Evolutionary conservation across 1,284 basidiomycete genomes (phyloP).

Genomic region (Volvariella volvacea): DNA sequence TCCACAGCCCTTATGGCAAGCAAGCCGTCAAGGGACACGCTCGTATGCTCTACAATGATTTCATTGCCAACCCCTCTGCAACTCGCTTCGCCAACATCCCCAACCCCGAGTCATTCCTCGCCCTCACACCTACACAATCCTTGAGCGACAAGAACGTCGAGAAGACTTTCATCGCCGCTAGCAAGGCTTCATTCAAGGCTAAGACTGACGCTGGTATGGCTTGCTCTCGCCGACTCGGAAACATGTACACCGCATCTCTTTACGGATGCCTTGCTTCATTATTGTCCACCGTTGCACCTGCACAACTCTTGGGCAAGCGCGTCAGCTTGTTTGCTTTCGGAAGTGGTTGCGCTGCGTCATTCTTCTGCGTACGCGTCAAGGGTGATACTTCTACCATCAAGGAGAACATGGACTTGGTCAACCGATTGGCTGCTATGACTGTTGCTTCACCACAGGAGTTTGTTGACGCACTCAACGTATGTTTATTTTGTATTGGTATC

Average conservation of each 20-base stretch:
- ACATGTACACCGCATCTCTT: conserved; percentile 99
- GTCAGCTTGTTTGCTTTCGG: conserved; percentile 94
- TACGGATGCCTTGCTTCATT: conserved; percentile 91
- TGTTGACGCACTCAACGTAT: conserved; percentile 46
- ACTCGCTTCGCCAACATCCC: conserved; percentile 73
- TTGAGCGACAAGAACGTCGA: conserved; percentile 93
- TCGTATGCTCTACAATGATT: conserved; percentile 92
- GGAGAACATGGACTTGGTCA: conserved; percentile 73
- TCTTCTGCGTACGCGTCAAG: conserved; percentile 83
- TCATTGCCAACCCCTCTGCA: conserved; percentile 70
- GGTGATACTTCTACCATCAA: conserved; percentile 81
- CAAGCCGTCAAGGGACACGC: conserved; percentile 97
- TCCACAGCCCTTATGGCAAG: conserved; percentile 97
- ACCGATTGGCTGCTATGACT: conserved; percentile 80
- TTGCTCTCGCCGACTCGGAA: conserved; percentile 85
- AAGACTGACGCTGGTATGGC: conserved; percentile 76
- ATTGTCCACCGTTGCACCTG: conserved; percentile 62
- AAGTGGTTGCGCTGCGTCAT: conserved; percentile 85
- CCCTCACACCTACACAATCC: conserved; percentile 64
- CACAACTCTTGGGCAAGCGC: conserved; percentile 70
- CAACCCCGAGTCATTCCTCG: conserved; percentile 62
- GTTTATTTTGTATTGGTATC: conserved; percentile 11
- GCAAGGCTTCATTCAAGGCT: conserved; percentile 65
- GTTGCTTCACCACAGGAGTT: conserved; percentile 85
- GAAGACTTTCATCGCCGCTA: conserved; percentile 81